Conservation (phyloP, 2,329 filamentous ascomycete species). For the Dactylellina sp. region DNA sequence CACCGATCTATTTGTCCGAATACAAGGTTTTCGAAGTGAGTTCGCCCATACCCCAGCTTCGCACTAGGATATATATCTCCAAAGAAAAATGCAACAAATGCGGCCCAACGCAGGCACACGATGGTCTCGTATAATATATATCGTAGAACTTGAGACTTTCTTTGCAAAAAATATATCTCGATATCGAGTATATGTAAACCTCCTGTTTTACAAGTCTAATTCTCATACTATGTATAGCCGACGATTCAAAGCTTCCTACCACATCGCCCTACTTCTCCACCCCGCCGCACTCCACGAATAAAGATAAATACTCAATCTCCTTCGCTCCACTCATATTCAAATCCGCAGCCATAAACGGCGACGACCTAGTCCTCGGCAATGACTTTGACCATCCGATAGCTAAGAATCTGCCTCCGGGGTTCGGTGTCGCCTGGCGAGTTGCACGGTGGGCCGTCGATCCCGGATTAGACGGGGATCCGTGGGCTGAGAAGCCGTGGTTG, state of each 20-base stretch:
- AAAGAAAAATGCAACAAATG: no score
- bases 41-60: no score
- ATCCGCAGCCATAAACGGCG: conserved; percentile 71
- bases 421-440: conserved; percentile 83
- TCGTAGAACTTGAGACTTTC: no score
- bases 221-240: no score
- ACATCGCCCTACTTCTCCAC: conserved; percentile 47
- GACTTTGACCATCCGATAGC: conserved; percentile 93
- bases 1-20: conserved; percentile 33
- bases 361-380: conserved; percentile 89
- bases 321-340: conserved; percentile 42
- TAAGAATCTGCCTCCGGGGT: conserved; percentile 85
- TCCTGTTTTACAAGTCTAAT: no score
- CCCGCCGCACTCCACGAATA: conserved; percentile 26
- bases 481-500: conserved; percentile 85
- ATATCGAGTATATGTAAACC: no score
- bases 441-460: conserved; percentile 94
- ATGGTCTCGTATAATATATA: no score
- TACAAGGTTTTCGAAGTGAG: conserved; percentile 45
- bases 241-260: conserved; percentile 7
- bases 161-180: no score
- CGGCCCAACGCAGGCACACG: no score
- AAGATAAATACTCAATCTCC: conserved; percentile 54
- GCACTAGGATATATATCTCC: no score
- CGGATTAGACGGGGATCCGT: conserved; percentile 87